Conservation (phyloP, 805 yeast genomes). For the Nakazawaea wyomingensis region DNA sequence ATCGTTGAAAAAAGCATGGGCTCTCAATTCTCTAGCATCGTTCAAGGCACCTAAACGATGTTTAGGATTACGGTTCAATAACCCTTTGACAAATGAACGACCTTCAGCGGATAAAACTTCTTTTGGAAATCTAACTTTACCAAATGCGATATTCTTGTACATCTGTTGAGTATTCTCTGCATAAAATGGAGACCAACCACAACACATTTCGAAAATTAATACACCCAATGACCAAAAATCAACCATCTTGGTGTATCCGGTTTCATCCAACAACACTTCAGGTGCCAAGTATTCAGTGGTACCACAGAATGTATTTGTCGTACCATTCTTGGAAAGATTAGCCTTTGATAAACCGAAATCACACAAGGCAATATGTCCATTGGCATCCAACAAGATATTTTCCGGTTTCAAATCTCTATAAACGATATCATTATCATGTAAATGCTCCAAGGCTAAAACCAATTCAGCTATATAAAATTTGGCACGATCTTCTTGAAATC, state of each 20-base stretch:
- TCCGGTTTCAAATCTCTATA: constrained; percentile 97
- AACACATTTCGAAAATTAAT: constrained; percentile 95
- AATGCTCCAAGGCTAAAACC: constrained; percentile 86
- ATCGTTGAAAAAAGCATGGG: constrained; percentile 88
- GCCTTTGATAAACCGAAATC: constrained; percentile 97
- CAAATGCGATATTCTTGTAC: constrained; percentile 98
- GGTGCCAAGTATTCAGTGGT: constrained; percentile 98
- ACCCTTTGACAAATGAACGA: constrained; percentile 90
- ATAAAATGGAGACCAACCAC: constrained; percentile 99
- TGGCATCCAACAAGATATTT: constrained; percentile 89
- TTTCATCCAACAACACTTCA: constrained; percentile 89
- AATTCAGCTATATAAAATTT: constrained; percentile 96
- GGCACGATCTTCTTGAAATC: constrained; percentile 90
- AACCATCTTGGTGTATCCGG: constrained; percentile 97
- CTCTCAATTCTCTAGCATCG: constrained; percentile 89
- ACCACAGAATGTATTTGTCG: constrained; percentile 97
- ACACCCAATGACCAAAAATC: constrained; percentile 99
- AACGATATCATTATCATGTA: constrained; percentile 93
- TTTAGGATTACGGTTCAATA: constrained; percentile 90
- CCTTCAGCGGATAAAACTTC: constrained; percentile 93
- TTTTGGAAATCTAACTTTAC: constrained; percentile 95
- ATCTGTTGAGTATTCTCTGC: constrained; percentile 98
- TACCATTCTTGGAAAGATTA: constrained; percentile 75
- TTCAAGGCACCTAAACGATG: constrained; percentile 89
- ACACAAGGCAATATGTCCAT: constrained; percentile 95